These are phyloP conservation scores for Raphidocelis subcapitata DNA, from an alignment of 139 green algal species.

Conservation along the genomic window DNA sequence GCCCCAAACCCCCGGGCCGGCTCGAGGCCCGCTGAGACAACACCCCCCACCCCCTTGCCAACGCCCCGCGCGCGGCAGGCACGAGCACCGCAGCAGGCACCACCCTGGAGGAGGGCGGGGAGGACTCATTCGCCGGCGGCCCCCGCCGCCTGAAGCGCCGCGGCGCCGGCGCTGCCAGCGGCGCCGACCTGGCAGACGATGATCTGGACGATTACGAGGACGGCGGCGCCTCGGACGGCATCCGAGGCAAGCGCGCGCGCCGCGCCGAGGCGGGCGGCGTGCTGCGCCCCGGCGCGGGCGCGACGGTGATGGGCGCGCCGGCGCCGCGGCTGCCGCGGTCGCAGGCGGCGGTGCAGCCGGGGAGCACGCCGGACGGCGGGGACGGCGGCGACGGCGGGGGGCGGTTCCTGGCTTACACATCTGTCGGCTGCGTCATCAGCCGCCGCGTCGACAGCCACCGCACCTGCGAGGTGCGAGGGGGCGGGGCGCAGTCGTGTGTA, in stretches of 20 bases:
- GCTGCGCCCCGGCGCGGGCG: neutral
- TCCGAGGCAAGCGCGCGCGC: neutral
- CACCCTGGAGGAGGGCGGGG: too few species aligned
- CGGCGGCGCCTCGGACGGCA: neutral
- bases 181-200: slow-evolving; percentile 25
- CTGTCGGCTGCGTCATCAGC: slow-evolving; percentile 61
- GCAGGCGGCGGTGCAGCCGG: slow-evolving; percentile 74
- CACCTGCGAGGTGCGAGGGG: slow-evolving; percentile 57
- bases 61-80: too few species aligned
- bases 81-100: too few species aligned
- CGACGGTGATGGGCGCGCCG: slow-evolving; percentile 3
- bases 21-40: too few species aligned
- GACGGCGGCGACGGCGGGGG: slow-evolving; percentile 7
- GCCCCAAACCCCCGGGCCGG: too few species aligned
- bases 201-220: slow-evolving; percentile 13
- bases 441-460: slow-evolving; percentile 55
- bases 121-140: too few species aligned
- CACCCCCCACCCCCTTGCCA: too few species aligned
- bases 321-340: slow-evolving; percentile 16
- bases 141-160: too few species aligned
- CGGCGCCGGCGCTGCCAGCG: neutral
- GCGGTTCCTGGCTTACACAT: slow-evolving; percentile 78
- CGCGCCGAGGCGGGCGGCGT: neutral
- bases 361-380: slow-evolving; percentile 36
- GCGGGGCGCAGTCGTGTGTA: neutral